Evolutionary conservation across 306 rosid species (phyloP).

Genomic region (Notholithocarpus densiflorus): DNA sequence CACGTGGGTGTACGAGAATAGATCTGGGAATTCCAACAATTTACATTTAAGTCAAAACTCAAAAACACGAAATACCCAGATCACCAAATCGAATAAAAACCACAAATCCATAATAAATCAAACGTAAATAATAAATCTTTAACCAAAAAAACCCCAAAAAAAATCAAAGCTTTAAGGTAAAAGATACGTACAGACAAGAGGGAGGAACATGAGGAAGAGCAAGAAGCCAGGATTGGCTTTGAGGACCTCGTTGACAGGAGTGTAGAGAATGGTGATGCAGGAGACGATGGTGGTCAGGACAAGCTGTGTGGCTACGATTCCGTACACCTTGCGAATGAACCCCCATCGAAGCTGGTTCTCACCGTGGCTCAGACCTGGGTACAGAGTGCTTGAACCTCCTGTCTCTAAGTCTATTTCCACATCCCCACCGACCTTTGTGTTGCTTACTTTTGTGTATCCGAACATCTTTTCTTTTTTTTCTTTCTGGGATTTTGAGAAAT

Average conservation of each 20-base stretch:
- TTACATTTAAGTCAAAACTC: too few species aligned
- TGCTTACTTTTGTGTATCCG: conserved; percentile 49
- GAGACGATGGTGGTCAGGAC: conserved; percentile 78
- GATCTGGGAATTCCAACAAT: too few species aligned
- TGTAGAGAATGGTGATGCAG: conserved; percentile 61
- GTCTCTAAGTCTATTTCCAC: conserved; percentile 78
- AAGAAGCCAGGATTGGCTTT: conserved; percentile 67
- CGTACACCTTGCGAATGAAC: conserved; percentile 90
- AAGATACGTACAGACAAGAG: conserved; percentile 59
- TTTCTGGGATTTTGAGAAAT: background rate
- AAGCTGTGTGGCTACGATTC: conserved; percentile 80
- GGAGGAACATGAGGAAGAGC: conserved; percentile 71
- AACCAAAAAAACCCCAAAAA: background rate
- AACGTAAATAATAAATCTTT: background rate
- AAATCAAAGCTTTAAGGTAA: background rate
- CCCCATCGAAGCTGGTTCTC: conserved; percentile 99
- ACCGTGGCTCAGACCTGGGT: conserved; percentile 67
- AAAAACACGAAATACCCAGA: too few species aligned
- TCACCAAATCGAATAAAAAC: too few species aligned
- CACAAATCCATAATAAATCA: too few species aligned
- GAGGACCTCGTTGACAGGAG: conserved; percentile 77
- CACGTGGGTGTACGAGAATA: too few species aligned
- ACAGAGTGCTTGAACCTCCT: conserved; percentile 54
- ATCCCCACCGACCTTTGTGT: conserved; percentile 31
- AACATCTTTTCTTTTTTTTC: conserved; percentile 20